phyloP scores from a whole-genome alignment of 495 filamentous ascomycete species.

The Aspergillus biplanus region DNA sequence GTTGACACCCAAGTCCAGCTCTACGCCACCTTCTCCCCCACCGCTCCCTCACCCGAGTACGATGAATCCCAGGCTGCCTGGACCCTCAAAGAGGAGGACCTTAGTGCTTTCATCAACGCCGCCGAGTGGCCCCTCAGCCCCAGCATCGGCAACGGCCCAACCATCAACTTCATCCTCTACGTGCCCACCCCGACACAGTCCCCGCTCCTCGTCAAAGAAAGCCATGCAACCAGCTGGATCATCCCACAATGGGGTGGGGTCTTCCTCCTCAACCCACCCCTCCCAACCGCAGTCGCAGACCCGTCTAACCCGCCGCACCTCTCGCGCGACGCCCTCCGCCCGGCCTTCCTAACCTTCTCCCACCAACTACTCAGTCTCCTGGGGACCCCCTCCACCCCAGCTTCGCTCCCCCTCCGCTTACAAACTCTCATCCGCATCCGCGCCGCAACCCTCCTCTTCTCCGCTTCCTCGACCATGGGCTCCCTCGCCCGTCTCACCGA shows the following conservation, averaged over 20 bases:
- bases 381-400: slow-evolving; percentile 78
- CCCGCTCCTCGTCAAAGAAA: slow-evolving; percentile 68
- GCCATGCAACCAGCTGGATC: slow-evolving; percentile 84
- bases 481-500: slow-evolving; percentile 84
- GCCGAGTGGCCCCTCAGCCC: slow-evolving; percentile 97
- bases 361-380: slow-evolving; percentile 89
- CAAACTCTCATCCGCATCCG: slow-evolving; percentile 82
- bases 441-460: slow-evolving; percentile 83
- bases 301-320: slow-evolving; percentile 46
- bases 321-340: slow-evolving; percentile 65
- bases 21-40: slow-evolving; percentile 78
- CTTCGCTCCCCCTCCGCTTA: slow-evolving; percentile 80
- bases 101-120: slow-evolving; percentile 94
- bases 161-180: slow-evolving; percentile 93
- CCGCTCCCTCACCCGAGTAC: slow-evolving; percentile 63
- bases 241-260: slow-evolving; percentile 98
- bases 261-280: slow-evolving; percentile 70
- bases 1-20: slow-evolving; percentile 96
- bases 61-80: slow-evolving; percentile 56
- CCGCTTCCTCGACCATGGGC: slow-evolving; percentile 92
- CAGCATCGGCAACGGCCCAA: slow-evolving; percentile 89
- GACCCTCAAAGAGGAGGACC: slow-evolving; percentile 81
- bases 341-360: slow-evolving; percentile 85
- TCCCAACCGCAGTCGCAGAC: slow-evolving; percentile 26
- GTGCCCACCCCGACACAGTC: slow-evolving; percentile 64